phyloP scores from a whole-genome alignment of 2,329 filamentous ascomycete species.

The Pseudogymnoascus sp. region DNA sequence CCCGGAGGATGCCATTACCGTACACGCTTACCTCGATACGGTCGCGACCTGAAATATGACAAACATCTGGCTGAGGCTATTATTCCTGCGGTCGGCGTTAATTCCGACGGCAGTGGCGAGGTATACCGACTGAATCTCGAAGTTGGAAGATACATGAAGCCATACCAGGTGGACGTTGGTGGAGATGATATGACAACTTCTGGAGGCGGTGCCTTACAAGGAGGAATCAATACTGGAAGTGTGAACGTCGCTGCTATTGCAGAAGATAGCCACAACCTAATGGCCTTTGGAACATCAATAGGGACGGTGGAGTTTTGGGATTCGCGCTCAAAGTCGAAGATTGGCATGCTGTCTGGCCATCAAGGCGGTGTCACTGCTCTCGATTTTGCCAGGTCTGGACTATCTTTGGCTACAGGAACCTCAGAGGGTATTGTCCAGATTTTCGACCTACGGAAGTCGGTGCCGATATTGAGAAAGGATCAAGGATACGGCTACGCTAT shows the following conservation, averaged over 20 bases:
- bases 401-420: conserved; percentile 81
- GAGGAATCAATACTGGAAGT: conserved; percentile 73
- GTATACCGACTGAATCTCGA: conserved; percentile 91
- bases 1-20: conserved; percentile 80
- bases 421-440: conserved; percentile 80
- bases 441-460: conserved; percentile 83
- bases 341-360: conserved; percentile 64
- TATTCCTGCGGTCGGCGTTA: conserved; percentile 79
- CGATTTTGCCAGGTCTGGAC: conserved; percentile 73
- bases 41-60: conserved; percentile 81
- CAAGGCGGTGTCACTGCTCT: conserved; percentile 76
- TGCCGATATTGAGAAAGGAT: conserved; percentile 81
- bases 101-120: conserved; percentile 77
- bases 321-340: conserved; percentile 69
- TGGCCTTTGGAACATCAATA: conserved; percentile 86
- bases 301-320: conserved; percentile 99
- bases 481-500: conserved; percentile 93
- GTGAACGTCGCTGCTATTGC: conserved; percentile 85
- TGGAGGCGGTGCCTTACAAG: conserved; percentile 71
- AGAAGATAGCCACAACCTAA: conserved; percentile 78
- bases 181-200: conserved; percentile 61
- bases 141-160: conserved; percentile 85
- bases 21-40: conserved; percentile 85
- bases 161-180: conserved; percentile 84
- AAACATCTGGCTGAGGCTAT: conserved; percentile 74